phyloP scores from a whole-genome alignment of 306 rosid genomes.

The Biancaea sappan region DNA sequence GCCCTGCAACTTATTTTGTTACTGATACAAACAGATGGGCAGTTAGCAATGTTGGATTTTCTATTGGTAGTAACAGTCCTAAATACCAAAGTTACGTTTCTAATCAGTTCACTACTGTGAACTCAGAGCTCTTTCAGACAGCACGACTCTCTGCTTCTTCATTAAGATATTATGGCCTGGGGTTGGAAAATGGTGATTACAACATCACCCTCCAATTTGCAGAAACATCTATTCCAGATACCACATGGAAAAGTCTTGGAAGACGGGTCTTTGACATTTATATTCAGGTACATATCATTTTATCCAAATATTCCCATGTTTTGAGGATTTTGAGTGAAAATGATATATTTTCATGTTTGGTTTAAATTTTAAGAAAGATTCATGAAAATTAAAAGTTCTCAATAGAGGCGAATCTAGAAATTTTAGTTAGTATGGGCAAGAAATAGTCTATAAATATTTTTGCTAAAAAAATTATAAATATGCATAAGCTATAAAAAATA shows the following conservation, averaged over 20 bases:
- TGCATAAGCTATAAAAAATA: too few species aligned
- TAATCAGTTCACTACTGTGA: conserved; percentile 51
- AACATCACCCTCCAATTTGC: conserved; percentile 68
- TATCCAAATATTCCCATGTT: too few species aligned
- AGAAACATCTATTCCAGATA: conserved; percentile 49
- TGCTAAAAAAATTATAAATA: too few species aligned
- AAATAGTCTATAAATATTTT: too few species aligned
- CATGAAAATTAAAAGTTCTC: too few species aligned
- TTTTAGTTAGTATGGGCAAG: too few species aligned
- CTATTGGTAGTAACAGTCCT: conserved; percentile 34
- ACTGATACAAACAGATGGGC: conserved; percentile 62
- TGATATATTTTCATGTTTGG: too few species aligned
- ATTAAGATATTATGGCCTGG: conserved; percentile 75
- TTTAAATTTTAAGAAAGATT: too few species aligned
- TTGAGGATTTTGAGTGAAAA: too few species aligned
- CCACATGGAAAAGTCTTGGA: conserved; percentile 68
- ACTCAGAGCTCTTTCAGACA: conserved; percentile 67
- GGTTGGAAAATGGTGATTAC: conserved; percentile 71
- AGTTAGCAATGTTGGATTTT: conserved; percentile 71
- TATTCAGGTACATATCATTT: conserved; percentile 57
- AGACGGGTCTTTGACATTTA: conserved; percentile 74
- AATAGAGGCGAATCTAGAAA: too few species aligned
- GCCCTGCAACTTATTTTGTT: conserved; percentile 73
- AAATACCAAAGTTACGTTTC: conserved; percentile 28
- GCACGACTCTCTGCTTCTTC: conserved; percentile 79